These are phyloP conservation scores for Aurinia saxatilis DNA, from an alignment of 345 rosid species.

Conservation along the genomic window DNA sequence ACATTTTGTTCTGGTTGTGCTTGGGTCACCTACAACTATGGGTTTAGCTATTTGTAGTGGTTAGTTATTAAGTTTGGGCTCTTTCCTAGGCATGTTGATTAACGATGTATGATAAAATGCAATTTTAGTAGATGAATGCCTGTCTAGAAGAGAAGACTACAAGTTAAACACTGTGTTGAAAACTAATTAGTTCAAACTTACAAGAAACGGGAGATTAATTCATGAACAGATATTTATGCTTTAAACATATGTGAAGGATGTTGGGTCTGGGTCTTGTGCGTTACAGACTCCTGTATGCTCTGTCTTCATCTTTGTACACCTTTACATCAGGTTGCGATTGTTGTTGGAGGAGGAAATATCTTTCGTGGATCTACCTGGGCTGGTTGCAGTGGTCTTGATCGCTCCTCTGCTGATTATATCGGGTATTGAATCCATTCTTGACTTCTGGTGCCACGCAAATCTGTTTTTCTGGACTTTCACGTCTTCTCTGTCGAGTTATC, in stretches of 20 bases:
- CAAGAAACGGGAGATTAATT: not conserved
- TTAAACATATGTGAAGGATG: not conserved
- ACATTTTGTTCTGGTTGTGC: not conserved
- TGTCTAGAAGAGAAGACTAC: too few species aligned
- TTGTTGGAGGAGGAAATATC: constrained; percentile 95
- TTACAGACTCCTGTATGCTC: not conserved
- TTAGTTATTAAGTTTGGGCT: not conserved
- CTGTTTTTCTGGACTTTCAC: not conserved
- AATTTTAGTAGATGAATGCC: not conserved
- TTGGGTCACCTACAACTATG: not conserved
- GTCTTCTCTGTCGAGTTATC: not conserved
- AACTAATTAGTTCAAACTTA: not conserved
- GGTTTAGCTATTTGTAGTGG: not conserved
- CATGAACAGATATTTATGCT: not conserved
- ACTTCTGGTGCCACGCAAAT: not conserved
- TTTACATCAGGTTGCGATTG: constrained; percentile 70
- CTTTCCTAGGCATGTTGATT: constrained; percentile 2
- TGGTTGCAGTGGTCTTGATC: constrained; percentile 93
- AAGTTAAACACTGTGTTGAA: not conserved
- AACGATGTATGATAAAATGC: not conserved
- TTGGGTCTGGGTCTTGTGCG: not conserved
- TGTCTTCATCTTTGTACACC: not conserved
- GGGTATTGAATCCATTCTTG: constrained; percentile 42
- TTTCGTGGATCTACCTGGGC: constrained; percentile 93
- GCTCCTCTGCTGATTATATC: constrained; percentile 93